Percentiles rank a stretch among this genome's conserved stretches.
Evolutionary conservation across 2,329 filamentous ascomycete genomes (phyloP).

Genomic region (Geosmithia flava): DNA sequence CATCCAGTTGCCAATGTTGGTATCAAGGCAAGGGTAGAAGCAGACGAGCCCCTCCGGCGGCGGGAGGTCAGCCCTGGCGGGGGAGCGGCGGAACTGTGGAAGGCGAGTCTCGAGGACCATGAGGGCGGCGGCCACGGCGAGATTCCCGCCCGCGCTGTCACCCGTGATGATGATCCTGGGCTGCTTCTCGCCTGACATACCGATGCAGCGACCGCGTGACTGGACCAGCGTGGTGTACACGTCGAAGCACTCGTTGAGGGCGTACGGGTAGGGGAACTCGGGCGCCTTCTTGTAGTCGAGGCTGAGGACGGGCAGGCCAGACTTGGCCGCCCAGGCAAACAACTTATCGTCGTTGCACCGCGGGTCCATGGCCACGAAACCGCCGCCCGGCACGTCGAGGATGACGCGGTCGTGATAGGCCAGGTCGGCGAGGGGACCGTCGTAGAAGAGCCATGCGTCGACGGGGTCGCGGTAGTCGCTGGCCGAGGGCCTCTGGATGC

Average conservation of each 20-base stretch:
- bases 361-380: conserved; percentile 96
- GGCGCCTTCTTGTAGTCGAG: conserved; percentile 63
- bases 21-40: conserved; percentile 82
- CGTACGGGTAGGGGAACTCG: conserved; percentile 35
- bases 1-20: conserved; percentile 99
- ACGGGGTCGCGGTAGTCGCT: conserved; percentile 80
- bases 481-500: conserved; percentile 67
- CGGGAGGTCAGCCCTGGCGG: conserved; percentile 44
- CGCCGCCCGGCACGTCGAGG: conserved; percentile 84
- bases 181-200: conserved; percentile 24
- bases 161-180: conserved; percentile 31
- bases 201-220: conserved; percentile 27
- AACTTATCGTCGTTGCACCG: conserved; percentile 89
- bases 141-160: conserved; percentile 35
- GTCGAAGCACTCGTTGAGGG: conserved; percentile 37
- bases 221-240: conserved; percentile 25
- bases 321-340: conserved; percentile 81
- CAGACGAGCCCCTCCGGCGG: conserved; percentile 70
- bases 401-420: conserved; percentile 67
- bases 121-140: conserved; percentile 57
- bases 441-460: conserved; percentile 84
- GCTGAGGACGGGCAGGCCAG: conserved; percentile 78
- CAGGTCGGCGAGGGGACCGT: conserved; percentile 70
- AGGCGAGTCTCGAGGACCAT: conserved; percentile 76
- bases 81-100: conserved; percentile 17